phyloP scores from a whole-genome alignment of 345 rosid genomes.

The Firmiana major region DNA sequence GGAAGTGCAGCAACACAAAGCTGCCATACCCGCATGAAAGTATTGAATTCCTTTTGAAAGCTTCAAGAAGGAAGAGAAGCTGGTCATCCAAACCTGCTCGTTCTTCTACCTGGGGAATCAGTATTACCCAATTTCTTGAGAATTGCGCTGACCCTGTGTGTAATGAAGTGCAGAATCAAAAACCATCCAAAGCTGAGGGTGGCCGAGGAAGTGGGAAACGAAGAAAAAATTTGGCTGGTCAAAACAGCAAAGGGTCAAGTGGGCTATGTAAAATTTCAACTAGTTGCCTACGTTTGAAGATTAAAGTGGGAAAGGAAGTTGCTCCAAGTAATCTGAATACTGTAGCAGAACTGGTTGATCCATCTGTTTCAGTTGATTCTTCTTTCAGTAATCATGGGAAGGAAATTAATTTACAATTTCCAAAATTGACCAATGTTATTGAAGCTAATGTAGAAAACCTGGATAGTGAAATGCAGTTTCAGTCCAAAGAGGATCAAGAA shows the following conservation, averaged over 20 bases:
- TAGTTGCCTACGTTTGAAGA: conserved; percentile 65
- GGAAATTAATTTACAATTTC: conserved; percentile 28
- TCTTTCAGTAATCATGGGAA: conserved; percentile 15
- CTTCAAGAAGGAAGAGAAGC: conserved; percentile 69
- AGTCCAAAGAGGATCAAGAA: conserved; percentile 25
- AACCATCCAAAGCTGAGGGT: conserved; percentile 33
- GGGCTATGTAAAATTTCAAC: conserved; percentile 36
- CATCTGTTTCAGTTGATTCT: conserved; percentile 30
- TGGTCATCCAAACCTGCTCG: conserved; percentile 58
- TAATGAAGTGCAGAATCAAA: conserved; percentile 33
- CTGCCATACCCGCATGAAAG: conserved; percentile 30
- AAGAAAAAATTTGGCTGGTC: conserved; percentile 26
- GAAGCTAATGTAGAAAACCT: conserved; percentile 32
- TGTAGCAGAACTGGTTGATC: conserved; percentile 39
- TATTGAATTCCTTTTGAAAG: conserved; percentile 34
- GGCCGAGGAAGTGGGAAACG: conserved; percentile 33
- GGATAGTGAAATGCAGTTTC: conserved; percentile 26
- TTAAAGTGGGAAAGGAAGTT: conserved; percentile 67
- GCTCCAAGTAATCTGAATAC: conserved; percentile 34
- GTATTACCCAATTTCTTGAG: conserved; percentile 42
- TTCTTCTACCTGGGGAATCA: conserved; percentile 68
- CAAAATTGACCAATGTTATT: conserved; percentile 21
- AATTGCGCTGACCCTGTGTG: conserved; percentile 33
- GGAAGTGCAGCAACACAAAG: conserved; percentile 38
- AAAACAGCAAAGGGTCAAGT: conserved; percentile 32